Evolutionary conservation across 352 stramenopile species (phyloP).

Genomic region (Pythium monospermum): DNA sequence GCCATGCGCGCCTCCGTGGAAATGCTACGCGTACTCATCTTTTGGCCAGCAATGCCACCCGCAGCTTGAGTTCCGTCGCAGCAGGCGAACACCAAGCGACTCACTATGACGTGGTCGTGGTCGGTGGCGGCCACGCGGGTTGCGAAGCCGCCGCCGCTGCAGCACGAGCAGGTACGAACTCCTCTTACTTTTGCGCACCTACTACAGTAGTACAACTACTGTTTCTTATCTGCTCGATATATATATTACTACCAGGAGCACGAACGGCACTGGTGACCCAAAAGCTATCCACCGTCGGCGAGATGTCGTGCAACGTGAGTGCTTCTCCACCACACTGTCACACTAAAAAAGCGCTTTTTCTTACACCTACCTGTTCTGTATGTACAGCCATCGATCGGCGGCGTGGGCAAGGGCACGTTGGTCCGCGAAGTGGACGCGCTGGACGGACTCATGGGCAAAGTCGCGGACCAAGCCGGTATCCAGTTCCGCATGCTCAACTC

Average conservation of each 20-base stretch:
- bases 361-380: conserved; percentile 1
- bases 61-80: too few relatives aligned
- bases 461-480: conserved; percentile 94
- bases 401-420: conserved; percentile 98
- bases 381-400: conserved; percentile 92
- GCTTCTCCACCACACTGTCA: not conserved
- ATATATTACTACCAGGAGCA: conserved; percentile 54
- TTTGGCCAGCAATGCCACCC: too few relatives aligned
- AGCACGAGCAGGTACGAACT: conserved; percentile 44
- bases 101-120: conserved; percentile 87
- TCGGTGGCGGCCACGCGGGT: conserved; percentile 90
- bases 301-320: conserved; percentile 97
- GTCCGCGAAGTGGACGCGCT: conserved; percentile 98
- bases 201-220: not conserved
- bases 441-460: conserved; percentile 95
- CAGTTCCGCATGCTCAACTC: conserved; percentile 98
- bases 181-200: not conserved
- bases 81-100: too few relatives aligned
- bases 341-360: conserved; percentile 1
- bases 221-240: not conserved
- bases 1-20: too few relatives aligned
- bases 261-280: conserved; percentile 95
- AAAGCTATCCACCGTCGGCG: conserved; percentile 93
- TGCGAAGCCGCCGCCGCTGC: conserved; percentile 89
- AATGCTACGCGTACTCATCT: too few relatives aligned